A percentile compares a stretch with the other conserved stretches of the same genome.
phyloP scores from a whole-genome alignment of 2,329 filamentous ascomycete species.

The Raffaelea ambrosiae region DNA sequence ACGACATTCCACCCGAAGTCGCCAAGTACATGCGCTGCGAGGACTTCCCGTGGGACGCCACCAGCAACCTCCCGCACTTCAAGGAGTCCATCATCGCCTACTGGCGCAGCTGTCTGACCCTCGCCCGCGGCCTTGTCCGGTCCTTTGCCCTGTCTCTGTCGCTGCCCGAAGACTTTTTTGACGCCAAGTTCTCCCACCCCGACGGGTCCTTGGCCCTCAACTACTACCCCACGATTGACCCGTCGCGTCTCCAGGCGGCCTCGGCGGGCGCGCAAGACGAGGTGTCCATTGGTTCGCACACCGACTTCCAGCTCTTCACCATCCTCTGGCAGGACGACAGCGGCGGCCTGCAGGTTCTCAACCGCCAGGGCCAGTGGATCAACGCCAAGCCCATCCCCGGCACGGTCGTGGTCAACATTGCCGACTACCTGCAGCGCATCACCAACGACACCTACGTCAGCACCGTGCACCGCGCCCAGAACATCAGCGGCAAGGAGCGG shows the following conservation, averaged over 20 bases:
- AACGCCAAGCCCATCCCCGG: conserved; percentile 3
- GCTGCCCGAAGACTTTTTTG: conserved; percentile 46
- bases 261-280: conserved; percentile 6
- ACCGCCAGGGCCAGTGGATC: conserved; percentile 6
- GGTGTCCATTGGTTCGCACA: conserved; percentile 48
- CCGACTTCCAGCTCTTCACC: conserved; percentile 41
- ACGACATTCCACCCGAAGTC: conserved; percentile 33
- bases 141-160: conserved; percentile 47
- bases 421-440: conserved; percentile 11
- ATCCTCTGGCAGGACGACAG: conserved; percentile 8
- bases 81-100: conserved; percentile 36
- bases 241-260: conserved; percentile 3
- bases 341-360: conserved; percentile 11
- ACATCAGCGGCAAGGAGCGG: conserved; percentile 8
- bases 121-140: conserved; percentile 31
- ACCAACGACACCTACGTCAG: conserved; percentile 10
- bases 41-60: conserved; percentile 44
- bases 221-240: conserved; percentile 24
- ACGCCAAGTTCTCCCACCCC: conserved; percentile 42
- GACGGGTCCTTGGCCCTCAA: conserved; percentile 34
- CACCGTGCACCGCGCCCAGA: conserved; percentile 11
- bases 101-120: conserved; percentile 36
- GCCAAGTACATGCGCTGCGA: conserved; percentile 34
- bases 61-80: conserved; percentile 37
- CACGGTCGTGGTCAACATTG: conserved; percentile 9